These are phyloP conservation scores for Candida awuae DNA, from an alignment of 805 yeast species.

Conservation along the genomic window DNA sequence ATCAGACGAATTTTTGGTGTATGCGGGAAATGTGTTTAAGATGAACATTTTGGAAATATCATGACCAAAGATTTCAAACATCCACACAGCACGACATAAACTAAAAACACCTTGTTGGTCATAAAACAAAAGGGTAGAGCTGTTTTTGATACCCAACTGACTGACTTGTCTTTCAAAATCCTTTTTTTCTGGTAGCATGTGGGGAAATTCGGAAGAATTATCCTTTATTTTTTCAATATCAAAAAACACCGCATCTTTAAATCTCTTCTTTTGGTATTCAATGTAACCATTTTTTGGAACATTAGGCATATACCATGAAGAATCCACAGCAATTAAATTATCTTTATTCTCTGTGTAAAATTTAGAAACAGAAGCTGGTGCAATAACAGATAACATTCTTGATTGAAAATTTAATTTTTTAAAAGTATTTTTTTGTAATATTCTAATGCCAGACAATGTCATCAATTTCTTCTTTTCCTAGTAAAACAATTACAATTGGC, in stretches of 20 bases:
- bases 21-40: conserved; percentile 55
- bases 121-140: conserved; percentile 68
- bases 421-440: not conserved
- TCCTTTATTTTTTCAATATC: conserved; percentile 71
- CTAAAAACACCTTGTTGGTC: conserved; percentile 82
- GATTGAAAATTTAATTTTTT: not conserved
- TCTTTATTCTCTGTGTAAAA: conserved; percentile 12
- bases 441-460: not conserved
- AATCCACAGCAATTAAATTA: conserved; percentile 55
- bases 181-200: conserved; percentile 69
- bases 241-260: conserved; percentile 59
- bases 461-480: too few relatives aligned
- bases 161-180: conserved; percentile 48
- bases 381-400: conserved; percentile 15
- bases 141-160: conserved; percentile 45
- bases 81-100: conserved; percentile 91
- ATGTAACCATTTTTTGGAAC: conserved; percentile 48
- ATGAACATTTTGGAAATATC: conserved; percentile 42
- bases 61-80: conserved; percentile 74
- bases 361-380: conserved; percentile 19
- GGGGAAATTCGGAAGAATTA: conserved; percentile 61
- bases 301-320: conserved; percentile 91
- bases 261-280: conserved; percentile 51
- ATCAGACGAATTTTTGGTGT: conserved; percentile 19
- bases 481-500: too few relatives aligned